Evolutionary conservation across 2,329 filamentous ascomycete species (phyloP).

Genomic region (Cladosporium sp.): DNA sequence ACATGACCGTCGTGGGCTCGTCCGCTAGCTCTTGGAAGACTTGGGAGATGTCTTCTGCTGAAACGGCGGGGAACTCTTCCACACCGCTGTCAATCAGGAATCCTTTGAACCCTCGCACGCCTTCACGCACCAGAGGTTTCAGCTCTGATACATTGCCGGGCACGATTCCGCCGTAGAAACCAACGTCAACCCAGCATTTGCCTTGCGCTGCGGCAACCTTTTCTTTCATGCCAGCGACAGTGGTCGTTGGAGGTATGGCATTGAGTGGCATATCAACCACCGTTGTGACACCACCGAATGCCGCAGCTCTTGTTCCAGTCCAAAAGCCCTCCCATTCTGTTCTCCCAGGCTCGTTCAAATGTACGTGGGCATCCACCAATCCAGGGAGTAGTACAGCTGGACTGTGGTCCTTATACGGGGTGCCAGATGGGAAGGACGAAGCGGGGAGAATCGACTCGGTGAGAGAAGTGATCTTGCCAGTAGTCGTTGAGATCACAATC

Average conservation of each 20-base stretch:
- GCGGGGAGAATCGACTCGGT: slow-evolving; percentile 66
- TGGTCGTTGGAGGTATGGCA: slow-evolving; percentile 93
- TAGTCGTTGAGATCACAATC: slow-evolving; percentile 68
- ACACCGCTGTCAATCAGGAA: slow-evolving; percentile 97
- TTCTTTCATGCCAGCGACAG: slow-evolving; percentile 73
- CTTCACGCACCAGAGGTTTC: slow-evolving; percentile 72
- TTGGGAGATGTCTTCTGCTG: slow-evolving; percentile 67
- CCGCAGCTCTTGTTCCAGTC: slow-evolving; percentile 88
- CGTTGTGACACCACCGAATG: slow-evolving; percentile 92
- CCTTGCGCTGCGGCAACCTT: slow-evolving; percentile 79
- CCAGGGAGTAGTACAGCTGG: slow-evolving; percentile 83
- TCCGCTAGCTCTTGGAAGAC: slow-evolving; percentile 79
- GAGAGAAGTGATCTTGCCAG: slow-evolving; percentile 80
- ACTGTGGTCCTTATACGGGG: slow-evolving; percentile 76
- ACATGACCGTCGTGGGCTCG: slow-evolving; percentile 92
- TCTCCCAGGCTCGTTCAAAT: slow-evolving; percentile 92
- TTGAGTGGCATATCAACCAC: slow-evolving; percentile 98
- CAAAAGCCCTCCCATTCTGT: slow-evolving; percentile 99
- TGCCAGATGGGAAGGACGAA: slow-evolving; percentile 65
- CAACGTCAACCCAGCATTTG: slow-evolving; percentile 96
- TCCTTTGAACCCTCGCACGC: slow-evolving; percentile 93
- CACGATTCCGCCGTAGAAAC: slow-evolving; percentile 92
- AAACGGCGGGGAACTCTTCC: slow-evolving; percentile 93
- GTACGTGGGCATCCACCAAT: slow-evolving; percentile 93
- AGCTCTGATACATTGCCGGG: slow-evolving; percentile 82